Evolutionary conservation across 1,284 basidiomycete species (phyloP), one percentile per base, ranked within the genome.

Genomic region (Cryptococcus sp.): DNA sequence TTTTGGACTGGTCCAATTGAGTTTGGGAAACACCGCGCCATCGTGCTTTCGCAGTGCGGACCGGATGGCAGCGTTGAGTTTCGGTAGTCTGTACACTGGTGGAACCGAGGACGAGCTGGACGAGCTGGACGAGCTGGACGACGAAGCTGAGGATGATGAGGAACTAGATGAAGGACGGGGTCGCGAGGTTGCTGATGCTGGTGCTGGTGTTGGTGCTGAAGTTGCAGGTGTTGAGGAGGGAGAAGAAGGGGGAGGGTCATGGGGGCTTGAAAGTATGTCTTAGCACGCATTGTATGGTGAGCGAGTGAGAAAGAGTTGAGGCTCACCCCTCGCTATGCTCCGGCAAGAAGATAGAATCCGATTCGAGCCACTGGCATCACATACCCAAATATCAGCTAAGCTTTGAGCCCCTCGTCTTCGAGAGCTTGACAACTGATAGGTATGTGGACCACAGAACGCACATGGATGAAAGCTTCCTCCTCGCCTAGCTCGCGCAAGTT

Each of bases 1-100:
- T 80, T 88, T 88, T 27, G 93, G 93, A 17, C 90, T 88, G 3
- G 92, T 91, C 80, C 93, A 95, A 72, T 95, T 96, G 52, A 96
- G 84, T 76, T 99, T 99, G 0, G 95, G 93, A 71, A 99, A 98
- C 8, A 96, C 88, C 3, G 89, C 87, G 2, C 86, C 88, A 64
- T 70, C 69, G 52, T 92, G 94, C 57, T 84, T 79, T 25, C 78
- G 68, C 15, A 98, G 81, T n/a, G 84, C 85, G 8, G 80, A 73
- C 49, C 90, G 81, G 62, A 98, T 94, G 60, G 82, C 81, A 7
- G 80, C 78, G 69, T 94, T 92, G 19, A 97, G 79, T 56, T 87
- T 86, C 0, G 91, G 90, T 4, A 77, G 76, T 90, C 88, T 53
- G 53, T 75, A 77, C 20, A 68, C 60, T 0, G 75, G 75, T 16